phyloP scores from a whole-genome alignment of 2,329 filamentous ascomycete species.

The Paecilomyces sp. region DNA sequence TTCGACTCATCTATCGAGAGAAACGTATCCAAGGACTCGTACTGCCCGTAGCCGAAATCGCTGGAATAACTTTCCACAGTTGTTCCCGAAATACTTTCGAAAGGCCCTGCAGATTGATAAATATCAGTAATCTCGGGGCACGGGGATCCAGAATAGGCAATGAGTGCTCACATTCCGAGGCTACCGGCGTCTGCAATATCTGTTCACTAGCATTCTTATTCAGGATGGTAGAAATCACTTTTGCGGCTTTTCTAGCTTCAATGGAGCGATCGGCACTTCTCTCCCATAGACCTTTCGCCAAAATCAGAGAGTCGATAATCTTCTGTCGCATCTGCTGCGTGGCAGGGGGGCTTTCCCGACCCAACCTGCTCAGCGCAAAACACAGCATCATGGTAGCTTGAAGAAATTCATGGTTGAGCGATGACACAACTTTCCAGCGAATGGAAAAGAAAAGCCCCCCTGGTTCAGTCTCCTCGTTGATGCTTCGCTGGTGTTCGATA shows the following conservation, averaged over 20 bases:
- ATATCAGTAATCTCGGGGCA: too few species aligned
- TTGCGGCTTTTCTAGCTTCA: constrained; percentile 4
- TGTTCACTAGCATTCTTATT: background rate
- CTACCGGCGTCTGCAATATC: too few species aligned
- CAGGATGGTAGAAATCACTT: constrained; percentile 1
- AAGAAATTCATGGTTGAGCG: constrained; percentile 6
- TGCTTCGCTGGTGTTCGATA: constrained; percentile 51
- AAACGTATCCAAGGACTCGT: too few species aligned
- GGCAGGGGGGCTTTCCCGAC: background rate
- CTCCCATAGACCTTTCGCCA: constrained; percentile 4
- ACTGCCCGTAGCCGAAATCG: too few species aligned
- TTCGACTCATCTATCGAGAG: too few species aligned
- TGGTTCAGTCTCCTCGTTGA: constrained; percentile 6
- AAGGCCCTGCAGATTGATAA: too few species aligned
- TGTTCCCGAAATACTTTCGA: too few species aligned
- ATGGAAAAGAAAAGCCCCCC: constrained; percentile 5
- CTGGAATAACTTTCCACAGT: too few species aligned
- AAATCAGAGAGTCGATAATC: constrained; percentile 2
- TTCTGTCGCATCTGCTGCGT: constrained; percentile 1
- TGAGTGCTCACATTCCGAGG: too few species aligned
- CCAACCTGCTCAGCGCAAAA: constrained; percentile 3
- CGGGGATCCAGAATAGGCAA: too few species aligned
- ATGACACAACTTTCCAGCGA: constrained; percentile 3
- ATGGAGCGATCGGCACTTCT: background rate
- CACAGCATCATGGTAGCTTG: constrained; percentile 8